Evolutionary conservation across 331 rosid genomes (phyloP).

Genomic region (Quercus lobata): DNA sequence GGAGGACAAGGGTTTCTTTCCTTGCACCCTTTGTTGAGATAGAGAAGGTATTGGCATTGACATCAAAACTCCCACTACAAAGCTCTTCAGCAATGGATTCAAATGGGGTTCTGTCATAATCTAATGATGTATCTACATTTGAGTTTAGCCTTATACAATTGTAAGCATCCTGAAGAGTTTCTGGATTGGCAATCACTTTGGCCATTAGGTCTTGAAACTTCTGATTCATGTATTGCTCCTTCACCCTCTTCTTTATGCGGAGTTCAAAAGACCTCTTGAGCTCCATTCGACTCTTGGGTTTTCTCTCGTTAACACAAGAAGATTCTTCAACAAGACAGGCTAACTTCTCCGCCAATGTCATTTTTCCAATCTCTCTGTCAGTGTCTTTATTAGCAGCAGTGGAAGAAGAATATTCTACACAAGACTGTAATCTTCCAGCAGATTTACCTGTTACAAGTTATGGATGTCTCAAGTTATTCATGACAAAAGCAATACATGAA

Average conservation of each 20-base stretch:
- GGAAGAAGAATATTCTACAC: constrained; percentile 12
- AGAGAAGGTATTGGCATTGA: constrained; percentile 45
- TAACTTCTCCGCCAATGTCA: constrained; percentile 44
- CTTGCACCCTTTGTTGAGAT: constrained; percentile 51
- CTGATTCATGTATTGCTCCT: constrained; percentile 48
- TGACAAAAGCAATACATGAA: background rate
- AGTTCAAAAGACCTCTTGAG: constrained; percentile 53
- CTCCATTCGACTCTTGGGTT: constrained; percentile 50
- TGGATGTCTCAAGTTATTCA: background rate
- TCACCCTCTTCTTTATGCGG: constrained; percentile 64
- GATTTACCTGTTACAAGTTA: constrained; percentile 18
- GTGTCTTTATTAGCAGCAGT: constrained; percentile 13
- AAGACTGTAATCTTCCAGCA: constrained; percentile 3
- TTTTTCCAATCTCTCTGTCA: constrained; percentile 16
- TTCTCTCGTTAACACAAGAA: constrained; percentile 14
- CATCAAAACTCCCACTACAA: constrained; percentile 44
- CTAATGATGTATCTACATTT: constrained; percentile 30
- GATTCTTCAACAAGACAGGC: constrained; percentile 55
- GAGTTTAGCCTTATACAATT: constrained; percentile 57
- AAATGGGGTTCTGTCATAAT: constrained; percentile 20
- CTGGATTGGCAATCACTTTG: constrained; percentile 55
- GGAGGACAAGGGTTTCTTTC: constrained; percentile 64
- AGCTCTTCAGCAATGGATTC: constrained; percentile 53
- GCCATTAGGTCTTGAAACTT: constrained; percentile 51
- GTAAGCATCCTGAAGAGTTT: constrained; percentile 65